phyloP scores from a whole-genome alignment of 257 asterid species.

The Solanum bulbocastanum region DNA sequence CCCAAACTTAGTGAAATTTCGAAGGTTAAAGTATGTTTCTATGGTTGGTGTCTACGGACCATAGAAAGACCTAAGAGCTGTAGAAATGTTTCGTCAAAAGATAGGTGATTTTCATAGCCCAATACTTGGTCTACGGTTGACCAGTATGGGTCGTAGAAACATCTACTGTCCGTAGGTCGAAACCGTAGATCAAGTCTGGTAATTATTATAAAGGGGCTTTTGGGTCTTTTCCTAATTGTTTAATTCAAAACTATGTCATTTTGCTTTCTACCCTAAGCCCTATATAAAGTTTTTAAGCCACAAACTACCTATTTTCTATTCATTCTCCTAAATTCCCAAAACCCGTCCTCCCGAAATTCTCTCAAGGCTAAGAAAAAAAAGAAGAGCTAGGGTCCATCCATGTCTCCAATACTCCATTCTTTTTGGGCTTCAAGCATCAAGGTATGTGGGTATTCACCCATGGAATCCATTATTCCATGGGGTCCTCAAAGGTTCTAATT shows the following conservation, averaged over 20 bases:
- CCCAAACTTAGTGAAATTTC: neutral
- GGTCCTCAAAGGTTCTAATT: neutral
- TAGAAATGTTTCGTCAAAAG: neutral
- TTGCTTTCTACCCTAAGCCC: neutral
- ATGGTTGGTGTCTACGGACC: neutral
- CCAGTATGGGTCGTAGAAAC: neutral
- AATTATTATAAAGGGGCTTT: no score
- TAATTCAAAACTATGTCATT: neutral
- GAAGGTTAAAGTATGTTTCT: neutral
- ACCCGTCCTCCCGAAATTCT: neutral
- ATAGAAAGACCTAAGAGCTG: neutral
- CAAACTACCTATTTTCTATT: neutral
- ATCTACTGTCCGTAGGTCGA: neutral
- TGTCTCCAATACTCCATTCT: neutral
- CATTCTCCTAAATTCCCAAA: neutral
- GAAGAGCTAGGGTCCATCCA: no score
- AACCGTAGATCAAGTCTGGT: fast-evolving
- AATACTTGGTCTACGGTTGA: neutral
- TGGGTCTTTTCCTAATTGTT: neutral
- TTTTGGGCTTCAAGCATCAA: neutral
- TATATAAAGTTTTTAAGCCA: no score
- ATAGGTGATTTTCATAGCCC: neutral
- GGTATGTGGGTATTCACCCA: neutral
- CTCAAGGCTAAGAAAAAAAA: neutral
- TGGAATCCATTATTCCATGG: neutral